phyloP scores from a whole-genome alignment of 306 rosid species.

The Pachyrhizus erosus region DNA sequence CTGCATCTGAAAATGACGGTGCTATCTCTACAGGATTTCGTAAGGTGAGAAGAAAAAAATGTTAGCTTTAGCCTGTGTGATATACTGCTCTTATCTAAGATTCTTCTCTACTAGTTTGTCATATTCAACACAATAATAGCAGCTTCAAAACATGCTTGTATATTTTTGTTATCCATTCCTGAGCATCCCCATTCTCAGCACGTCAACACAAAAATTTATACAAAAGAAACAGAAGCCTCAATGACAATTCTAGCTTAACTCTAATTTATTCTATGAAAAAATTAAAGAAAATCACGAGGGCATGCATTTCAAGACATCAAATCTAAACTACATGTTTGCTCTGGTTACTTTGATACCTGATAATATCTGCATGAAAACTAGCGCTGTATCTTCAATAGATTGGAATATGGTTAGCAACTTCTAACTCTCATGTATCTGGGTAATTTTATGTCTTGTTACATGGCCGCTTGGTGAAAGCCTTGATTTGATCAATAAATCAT shows the following conservation, averaged over 20 bases:
- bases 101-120: slow-evolving; percentile 1
- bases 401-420: not conserved
- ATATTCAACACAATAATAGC: slow-evolving; percentile 17
- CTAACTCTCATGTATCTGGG: slow-evolving; percentile 25
- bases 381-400: slow-evolving; percentile 3
- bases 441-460: slow-evolving; percentile 11
- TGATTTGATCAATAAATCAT: slow-evolving; percentile 25
- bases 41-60: slow-evolving; percentile 59
- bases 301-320: not conserved
- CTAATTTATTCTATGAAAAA: slow-evolving; percentile 2
- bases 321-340: not conserved
- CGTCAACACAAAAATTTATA: not conserved
- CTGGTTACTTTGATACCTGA: not conserved
- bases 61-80: slow-evolving; percentile 13
- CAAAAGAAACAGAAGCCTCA: not conserved
- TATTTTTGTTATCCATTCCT: not conserved
- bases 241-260: slow-evolving; percentile 18
- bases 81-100: not conserved
- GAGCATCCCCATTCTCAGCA: not conserved
- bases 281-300: not conserved
- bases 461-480: slow-evolving; percentile 8
- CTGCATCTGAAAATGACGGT: slow-evolving; percentile 90
- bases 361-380: slow-evolving; percentile 5
- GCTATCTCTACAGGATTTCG: slow-evolving; percentile 81
- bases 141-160: not conserved